Percentiles rank a stretch among this genome's conserved stretches.
Conservation (phyloP, 495 filamentous ascomycete genomes). For the Penicillium crystallinum region DNA sequence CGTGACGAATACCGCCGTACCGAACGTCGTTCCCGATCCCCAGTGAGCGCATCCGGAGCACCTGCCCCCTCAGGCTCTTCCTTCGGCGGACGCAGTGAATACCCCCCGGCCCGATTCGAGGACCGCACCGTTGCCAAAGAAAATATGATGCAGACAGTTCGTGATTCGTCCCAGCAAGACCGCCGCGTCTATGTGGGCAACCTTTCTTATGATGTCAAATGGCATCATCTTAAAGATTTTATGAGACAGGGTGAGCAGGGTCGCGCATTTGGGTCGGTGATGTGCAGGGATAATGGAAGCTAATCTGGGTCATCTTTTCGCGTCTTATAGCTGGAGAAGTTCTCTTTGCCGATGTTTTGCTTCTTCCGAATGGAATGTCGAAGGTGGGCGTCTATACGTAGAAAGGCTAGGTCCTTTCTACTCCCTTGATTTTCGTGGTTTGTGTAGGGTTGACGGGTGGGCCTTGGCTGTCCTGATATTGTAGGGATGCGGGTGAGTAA, state of each 20-base stretch:
- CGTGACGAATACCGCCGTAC: constrained; percentile 73
- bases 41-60: constrained; percentile 70
- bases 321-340: constrained; percentile 83
- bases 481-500: constrained; percentile 99
- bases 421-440: constrained; percentile 37
- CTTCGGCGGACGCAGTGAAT: constrained; percentile 53
- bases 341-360: constrained; percentile 97
- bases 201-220: constrained; percentile 98
- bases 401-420: constrained; percentile 74
- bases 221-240: constrained; percentile 99
- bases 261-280: constrained; percentile 24
- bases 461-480: constrained; percentile 82
- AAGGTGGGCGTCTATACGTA: constrained; percentile 98
- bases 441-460: constrained; percentile 98
- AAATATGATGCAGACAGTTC: constrained; percentile 89
- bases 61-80: constrained; percentile 57
- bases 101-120: constrained; percentile 69
- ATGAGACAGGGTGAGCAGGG: constrained; percentile 91
- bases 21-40: constrained; percentile 76
- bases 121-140: constrained; percentile 83
- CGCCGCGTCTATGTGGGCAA: constrained; percentile 99
- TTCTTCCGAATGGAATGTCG: constrained; percentile 99
- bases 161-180: constrained; percentile 95
- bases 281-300: constrained; percentile 18
- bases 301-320: constrained; percentile 24